These are phyloP conservation scores for Leucoagaricus sp. DNA, from an alignment of 1,284 basidiomycete genomes.

Conservation along the genomic window DNA sequence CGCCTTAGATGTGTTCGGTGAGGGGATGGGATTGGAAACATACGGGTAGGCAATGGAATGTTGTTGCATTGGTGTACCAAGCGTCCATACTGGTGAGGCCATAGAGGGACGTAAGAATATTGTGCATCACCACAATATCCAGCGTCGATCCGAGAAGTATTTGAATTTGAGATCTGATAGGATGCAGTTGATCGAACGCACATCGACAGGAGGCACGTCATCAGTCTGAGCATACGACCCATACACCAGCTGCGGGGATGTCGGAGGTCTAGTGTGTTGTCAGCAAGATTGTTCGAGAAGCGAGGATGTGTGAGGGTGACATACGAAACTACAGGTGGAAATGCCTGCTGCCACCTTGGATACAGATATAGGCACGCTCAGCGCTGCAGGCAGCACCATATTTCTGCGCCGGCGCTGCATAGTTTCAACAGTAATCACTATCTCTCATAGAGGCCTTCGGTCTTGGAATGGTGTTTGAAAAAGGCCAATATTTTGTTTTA, in stretches of 20 bases:
- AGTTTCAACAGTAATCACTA: too few relatives aligned
- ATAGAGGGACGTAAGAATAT: conserved; percentile 27
- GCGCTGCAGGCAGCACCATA: conserved; percentile 68
- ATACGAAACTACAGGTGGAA: not conserved
- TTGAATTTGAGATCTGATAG: not conserved
- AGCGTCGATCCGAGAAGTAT: conserved; percentile 33
- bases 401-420: conserved; percentile 91
- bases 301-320: not conserved
- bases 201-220: conserved; percentile 11
- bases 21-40: conserved; percentile 27
- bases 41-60: conserved; percentile 71
- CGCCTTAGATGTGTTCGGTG: not conserved
- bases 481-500: too few relatives aligned
- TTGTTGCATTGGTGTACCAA: conserved; percentile 49
- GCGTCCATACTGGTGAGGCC: conserved; percentile 38
- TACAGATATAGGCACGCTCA: conserved; percentile 85
- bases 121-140: conserved; percentile 38
- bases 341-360: conserved; percentile 53
- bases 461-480: too few relatives aligned
- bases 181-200: not conserved
- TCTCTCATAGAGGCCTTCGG: too few relatives aligned
- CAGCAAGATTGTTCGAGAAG: not conserved
- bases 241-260: not conserved
- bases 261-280: not conserved
- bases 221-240: conserved; percentile 12